Evolutionary conservation across 1,284 basidiomycete genomes (phyloP).

Genomic region (Leccinum variabile): DNA sequence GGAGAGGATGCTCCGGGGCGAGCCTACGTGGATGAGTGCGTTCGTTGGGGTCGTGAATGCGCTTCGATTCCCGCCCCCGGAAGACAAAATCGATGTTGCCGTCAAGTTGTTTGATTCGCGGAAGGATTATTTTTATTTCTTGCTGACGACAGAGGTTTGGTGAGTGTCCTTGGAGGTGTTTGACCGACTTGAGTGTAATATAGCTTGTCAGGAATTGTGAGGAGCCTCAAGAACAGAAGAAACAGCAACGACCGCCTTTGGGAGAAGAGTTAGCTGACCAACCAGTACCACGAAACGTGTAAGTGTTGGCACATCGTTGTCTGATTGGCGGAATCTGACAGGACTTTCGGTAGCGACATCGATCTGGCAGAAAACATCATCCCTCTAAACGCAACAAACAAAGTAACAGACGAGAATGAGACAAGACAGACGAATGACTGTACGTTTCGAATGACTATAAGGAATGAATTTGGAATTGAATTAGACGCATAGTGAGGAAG

Average conservation of each 20-base stretch:
- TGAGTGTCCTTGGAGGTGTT: neutral
- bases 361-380: neutral
- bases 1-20: conserved; percentile 6
- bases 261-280: neutral
- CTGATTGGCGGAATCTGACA: neutral
- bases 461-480: neutral
- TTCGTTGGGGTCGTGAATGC: neutral
- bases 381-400: neutral
- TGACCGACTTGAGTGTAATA: neutral
- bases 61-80: neutral
- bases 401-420: neutral
- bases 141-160: conserved; percentile 13
- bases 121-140: conserved; percentile 10
- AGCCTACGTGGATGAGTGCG: neutral
- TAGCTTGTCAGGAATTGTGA: conserved; percentile 9
- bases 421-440: neutral
- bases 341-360: neutral
- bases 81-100: conserved; percentile 10
- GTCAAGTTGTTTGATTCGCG: conserved; percentile 14
- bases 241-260: neutral
- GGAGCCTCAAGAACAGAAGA: neutral
- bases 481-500: neutral
- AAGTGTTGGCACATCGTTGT: neutral
- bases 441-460: neutral
- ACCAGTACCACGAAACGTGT: neutral